Base-by-base conservation (phyloP, 2,329 filamentous ascomycete species). In the Pseudocercospora fuligena region DNA sequence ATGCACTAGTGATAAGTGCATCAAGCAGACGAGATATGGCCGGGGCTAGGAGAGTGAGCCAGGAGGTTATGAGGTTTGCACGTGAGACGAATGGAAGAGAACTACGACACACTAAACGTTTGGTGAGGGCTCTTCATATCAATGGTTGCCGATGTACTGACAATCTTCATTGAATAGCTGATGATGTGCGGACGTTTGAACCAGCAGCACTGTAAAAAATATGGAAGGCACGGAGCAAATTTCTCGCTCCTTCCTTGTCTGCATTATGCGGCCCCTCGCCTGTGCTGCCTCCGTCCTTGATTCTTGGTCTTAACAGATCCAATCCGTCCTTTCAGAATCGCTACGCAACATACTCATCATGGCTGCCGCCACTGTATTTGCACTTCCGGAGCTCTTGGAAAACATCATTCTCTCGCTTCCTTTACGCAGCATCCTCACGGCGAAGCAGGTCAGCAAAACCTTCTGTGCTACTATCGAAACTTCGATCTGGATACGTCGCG, bases 331-430 rank as follows among this genome's bases (percentile, higher is more conserved):
- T 11, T 19, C 56, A 36, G 27, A 40, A 58, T 58, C 19, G 56
- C 29, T 40, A 58, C 56, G 56, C 56, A 58, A 58, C 31, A 58
- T 19, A 19, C 33, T 58, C 23, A 58, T 23, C 31, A 58, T 58
- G 56, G 56, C 56, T 58, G 56, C 29, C 3, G 56, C 56, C 36
- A 58, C 56, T 25, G 56, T 58, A 58, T 58, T 58, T 19, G 56
- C 56, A 58, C 27, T 58, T 14, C 56, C 56, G 31, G 56, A 58
- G 56, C 59, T 66, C 21, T 46, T 66, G 46, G 64, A 66, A 19
- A 58, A 62, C 23, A 62, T 66, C 36, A 53, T 66, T 12, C 40
- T 58, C 9, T 43, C 29, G 14, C 59, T 66, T 16, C 64, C 64
- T 12, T 40, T 66, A 16, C 33, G 51, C 29, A 47, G 46, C 31